These are phyloP conservation scores for Stagonosporopsis vannaccii DNA, from an alignment of 2,329 filamentous ascomycete genomes.

Conservation along the genomic window DNA sequence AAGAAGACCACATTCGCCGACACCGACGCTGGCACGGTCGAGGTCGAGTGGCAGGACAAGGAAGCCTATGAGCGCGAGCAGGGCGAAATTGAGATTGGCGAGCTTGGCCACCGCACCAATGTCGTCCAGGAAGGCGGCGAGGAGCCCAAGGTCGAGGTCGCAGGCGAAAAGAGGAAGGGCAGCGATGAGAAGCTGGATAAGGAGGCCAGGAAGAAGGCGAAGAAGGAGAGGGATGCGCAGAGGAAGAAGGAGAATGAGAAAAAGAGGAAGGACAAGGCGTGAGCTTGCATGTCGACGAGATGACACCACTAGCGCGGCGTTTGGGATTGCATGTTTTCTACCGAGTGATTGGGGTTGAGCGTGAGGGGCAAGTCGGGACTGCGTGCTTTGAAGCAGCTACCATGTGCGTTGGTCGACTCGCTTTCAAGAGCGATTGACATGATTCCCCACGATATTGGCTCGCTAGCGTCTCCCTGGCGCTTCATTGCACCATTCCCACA, in stretches of 20 bases:
- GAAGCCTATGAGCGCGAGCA: constrained; percentile 53
- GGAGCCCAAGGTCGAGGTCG: constrained; percentile 36
- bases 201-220: constrained; percentile 57
- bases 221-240: constrained; percentile 59
- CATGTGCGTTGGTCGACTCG: neutral
- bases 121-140: constrained; percentile 40
- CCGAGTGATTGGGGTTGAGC: neutral
- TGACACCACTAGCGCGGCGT: constrained; percentile 18
- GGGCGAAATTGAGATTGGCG: constrained; percentile 52
- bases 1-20: constrained; percentile 18
- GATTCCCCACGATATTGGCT: neutral
- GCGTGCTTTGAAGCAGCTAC: neutral
- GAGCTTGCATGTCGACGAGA: neutral
- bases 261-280: constrained; percentile 33
- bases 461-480: neutral
- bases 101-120: constrained; percentile 48
- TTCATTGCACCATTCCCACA: neutral
- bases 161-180: constrained; percentile 41
- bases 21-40: constrained; percentile 6
- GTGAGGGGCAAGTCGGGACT: neutral
- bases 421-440: neutral
- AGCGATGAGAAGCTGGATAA: constrained; percentile 64
- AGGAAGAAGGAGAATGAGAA: constrained; percentile 50
- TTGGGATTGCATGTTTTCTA: constrained; percentile 2
- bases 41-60: constrained; percentile 51